Evolutionary conservation across 306 rosid species (phyloP).

Genomic region (Carpinus fangiana): DNA sequence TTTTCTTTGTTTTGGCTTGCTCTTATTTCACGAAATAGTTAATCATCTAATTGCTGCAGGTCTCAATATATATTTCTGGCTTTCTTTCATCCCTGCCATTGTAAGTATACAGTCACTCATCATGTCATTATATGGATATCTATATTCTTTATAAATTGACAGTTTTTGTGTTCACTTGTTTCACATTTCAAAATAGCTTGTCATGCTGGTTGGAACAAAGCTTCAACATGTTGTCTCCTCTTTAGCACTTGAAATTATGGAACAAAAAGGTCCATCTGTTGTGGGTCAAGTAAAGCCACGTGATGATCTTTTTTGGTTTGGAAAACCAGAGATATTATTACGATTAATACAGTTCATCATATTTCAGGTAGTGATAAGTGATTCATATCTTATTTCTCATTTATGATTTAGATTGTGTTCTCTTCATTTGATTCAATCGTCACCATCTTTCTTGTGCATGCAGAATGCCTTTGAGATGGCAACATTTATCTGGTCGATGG

Average conservation of each 20-base stretch:
- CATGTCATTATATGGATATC: neutral
- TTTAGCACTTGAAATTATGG: constrained; percentile 78
- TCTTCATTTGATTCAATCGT: constrained; percentile 22
- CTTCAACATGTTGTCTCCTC: constrained; percentile 96
- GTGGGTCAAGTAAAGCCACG: constrained; percentile 83
- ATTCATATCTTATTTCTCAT: constrained; percentile 4
- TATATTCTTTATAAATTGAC: neutral
- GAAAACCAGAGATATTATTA: constrained; percentile 71
- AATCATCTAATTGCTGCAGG: constrained; percentile 53
- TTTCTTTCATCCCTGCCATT: constrained; percentile 92
- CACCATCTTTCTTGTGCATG: constrained; percentile 27
- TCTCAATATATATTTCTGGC: constrained; percentile 89
- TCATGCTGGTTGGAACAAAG: constrained; percentile 90
- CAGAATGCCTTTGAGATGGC: constrained; percentile 99
- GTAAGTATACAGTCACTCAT: constrained; percentile 49
- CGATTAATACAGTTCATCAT: constrained; percentile 90
- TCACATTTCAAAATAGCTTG: constrained; percentile 60
- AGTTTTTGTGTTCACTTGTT: constrained; percentile 25
- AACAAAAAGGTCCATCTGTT: constrained; percentile 59
- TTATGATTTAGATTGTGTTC: constrained; percentile 1
- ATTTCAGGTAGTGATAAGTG: constrained; percentile 69
- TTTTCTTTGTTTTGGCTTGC: constrained; percentile 7
- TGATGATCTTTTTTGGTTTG: constrained; percentile 85
- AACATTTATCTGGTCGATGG: constrained; percentile 89
- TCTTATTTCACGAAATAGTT: constrained; percentile 19